Percentiles rank a stretch among this genome's conserved stretches.
Evolutionary conservation across 164 flowering plant genomes (phyloP).

Genomic region (Cinnamomum chago): DNA sequence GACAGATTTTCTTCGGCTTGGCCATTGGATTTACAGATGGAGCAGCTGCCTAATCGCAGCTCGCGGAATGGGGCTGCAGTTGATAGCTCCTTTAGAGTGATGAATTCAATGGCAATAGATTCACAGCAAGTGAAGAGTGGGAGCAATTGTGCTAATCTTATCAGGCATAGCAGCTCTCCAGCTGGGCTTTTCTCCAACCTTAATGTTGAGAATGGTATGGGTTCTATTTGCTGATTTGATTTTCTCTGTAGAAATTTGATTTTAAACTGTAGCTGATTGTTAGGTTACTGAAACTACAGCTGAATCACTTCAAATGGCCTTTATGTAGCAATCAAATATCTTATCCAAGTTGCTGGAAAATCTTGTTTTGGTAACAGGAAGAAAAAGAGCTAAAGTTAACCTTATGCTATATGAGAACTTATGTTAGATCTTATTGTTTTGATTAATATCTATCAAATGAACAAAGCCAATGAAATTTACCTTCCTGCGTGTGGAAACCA

Average conservation of each 20-base stretch:
- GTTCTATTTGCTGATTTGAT: background rate
- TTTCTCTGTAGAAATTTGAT: background rate
- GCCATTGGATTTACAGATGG: constrained; percentile 13
- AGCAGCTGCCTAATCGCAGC: constrained; percentile 20
- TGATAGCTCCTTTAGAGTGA: constrained; percentile 22
- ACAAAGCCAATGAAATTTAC: too few relatives aligned
- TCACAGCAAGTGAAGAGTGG: constrained; percentile 28
- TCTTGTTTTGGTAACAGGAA: background rate
- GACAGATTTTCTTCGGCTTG: constrained; percentile 11
- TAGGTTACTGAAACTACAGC: background rate
- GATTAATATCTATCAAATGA: too few relatives aligned
- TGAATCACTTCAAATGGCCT: background rate
- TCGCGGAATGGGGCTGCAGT: constrained; percentile 6
- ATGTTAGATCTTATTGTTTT: too few relatives aligned
- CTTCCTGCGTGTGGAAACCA: too few relatives aligned
- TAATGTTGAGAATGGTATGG: constrained; percentile 57
- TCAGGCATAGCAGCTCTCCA: constrained; percentile 87
- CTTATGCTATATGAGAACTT: too few relatives aligned
- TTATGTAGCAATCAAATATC: background rate
- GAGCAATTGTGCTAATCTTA: constrained; percentile 39
- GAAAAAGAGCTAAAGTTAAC: too few relatives aligned
- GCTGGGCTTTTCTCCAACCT: constrained; percentile 69
- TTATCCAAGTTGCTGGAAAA: background rate
- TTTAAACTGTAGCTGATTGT: background rate
- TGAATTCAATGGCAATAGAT: constrained; percentile 26